phyloP scores from a whole-genome alignment of 1,284 basidiomycete genomes.

The Ustilago bromivora region DNA sequence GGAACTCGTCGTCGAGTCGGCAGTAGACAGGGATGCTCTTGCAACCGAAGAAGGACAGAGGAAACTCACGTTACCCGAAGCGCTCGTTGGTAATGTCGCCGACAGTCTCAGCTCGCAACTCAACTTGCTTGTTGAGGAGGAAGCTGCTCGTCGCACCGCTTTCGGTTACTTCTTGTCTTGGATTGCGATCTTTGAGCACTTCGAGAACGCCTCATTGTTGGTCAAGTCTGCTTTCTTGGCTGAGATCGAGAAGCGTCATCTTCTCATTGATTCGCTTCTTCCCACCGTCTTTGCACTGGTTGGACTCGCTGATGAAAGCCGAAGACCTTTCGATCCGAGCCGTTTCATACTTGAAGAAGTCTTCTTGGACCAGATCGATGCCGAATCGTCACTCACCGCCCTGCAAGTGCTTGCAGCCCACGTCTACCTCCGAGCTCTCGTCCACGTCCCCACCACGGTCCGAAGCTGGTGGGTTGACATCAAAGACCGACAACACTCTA shows the following conservation, averaged over 20 bases:
- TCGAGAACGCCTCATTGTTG: constrained; percentile 85
- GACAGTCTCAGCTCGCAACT: constrained; percentile 38
- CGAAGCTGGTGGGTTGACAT: constrained; percentile 86
- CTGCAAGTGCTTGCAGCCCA: constrained; percentile 84
- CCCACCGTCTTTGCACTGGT: constrained; percentile 81
- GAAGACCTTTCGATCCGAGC: constrained; percentile 78
- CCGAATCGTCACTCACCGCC: constrained; percentile 62
- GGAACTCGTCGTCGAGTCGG: constrained; percentile 59
- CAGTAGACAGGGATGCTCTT: constrained; percentile 38
- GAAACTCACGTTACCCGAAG: constrained; percentile 29
- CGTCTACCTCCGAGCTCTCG: constrained; percentile 74
- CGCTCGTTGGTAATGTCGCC: constrained; percentile 36
- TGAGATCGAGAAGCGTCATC: constrained; percentile 79
- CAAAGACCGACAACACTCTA: constrained; percentile 87
- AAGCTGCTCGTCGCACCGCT: constrained; percentile 31
- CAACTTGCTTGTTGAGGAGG: constrained; percentile 38
- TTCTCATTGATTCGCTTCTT: constrained; percentile 78
- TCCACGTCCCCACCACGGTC: constrained; percentile 62
- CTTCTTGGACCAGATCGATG: constrained; percentile 74
- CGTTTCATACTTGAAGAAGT: constrained; percentile 88
- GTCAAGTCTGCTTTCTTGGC: constrained; percentile 85
- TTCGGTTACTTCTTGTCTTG: constrained; percentile 80
- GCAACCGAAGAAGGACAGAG: constrained; percentile 32
- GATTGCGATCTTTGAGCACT: constrained; percentile 90
- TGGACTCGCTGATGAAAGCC: constrained; percentile 36